phyloP scores from a whole-genome alignment of 2,329 filamentous ascomycete genomes.

The Nemania sp. region DNA sequence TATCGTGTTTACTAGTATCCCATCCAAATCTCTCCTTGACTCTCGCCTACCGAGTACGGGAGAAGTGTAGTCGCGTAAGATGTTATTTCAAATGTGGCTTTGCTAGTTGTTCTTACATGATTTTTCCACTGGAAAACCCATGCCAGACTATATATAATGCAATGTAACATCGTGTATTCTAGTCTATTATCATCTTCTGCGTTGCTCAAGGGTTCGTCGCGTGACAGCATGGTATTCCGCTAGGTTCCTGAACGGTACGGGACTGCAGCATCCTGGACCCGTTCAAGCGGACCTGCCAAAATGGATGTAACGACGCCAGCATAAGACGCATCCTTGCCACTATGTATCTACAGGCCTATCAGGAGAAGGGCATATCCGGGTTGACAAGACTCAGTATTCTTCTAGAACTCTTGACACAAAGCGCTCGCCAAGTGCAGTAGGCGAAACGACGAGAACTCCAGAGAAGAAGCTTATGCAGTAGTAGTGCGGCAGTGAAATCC shows the following conservation, averaged over 20 bases:
- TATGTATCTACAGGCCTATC: not conserved
- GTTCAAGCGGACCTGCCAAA: conserved; percentile 25
- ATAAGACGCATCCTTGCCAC: conserved; percentile 23
- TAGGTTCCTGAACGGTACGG: conserved; percentile 13
- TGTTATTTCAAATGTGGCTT: not conserved
- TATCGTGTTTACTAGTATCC: not conserved
- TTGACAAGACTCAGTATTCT: not conserved
- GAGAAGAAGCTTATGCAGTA: not conserved
- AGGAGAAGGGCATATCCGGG: not conserved
- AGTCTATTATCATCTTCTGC: not conserved
- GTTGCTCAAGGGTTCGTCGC: not conserved
- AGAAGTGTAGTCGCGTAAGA: not conserved
- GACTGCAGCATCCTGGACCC: conserved; percentile 11
- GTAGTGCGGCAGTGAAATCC: not conserved
- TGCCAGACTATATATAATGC: not conserved
- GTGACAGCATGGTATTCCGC: conserved; percentile 22
- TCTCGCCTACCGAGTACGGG: not conserved
- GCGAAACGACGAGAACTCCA: not conserved
- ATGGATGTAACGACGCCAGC: conserved; percentile 18
- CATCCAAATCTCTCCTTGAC: not conserved
- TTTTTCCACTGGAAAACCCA: not conserved
- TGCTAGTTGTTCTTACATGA: not conserved
- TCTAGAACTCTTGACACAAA: conserved; percentile 9
- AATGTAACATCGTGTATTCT: conserved; percentile 4
- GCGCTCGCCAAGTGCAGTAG: not conserved